Evolutionary conservation across 1,284 basidiomycete genomes (phyloP).

Genomic region (Tremellales sp.): DNA sequence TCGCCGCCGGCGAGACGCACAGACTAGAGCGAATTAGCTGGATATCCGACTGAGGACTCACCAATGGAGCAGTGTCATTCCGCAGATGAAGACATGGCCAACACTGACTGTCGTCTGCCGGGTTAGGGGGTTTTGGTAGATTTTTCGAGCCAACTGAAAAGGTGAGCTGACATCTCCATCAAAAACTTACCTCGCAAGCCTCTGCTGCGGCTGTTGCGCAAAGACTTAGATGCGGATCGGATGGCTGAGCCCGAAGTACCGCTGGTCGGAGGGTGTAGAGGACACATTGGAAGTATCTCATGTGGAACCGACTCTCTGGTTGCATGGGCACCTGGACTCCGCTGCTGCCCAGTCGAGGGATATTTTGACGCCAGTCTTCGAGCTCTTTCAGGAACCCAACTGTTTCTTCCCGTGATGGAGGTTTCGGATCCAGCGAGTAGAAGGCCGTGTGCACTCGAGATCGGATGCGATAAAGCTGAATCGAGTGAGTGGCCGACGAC

Average conservation of each 20-base stretch:
- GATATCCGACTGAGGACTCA: slow-evolving; percentile 1
- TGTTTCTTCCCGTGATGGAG: slow-evolving; percentile 7
- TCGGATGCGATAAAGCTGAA: slow-evolving; percentile 12
- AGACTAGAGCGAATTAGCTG: not conserved
- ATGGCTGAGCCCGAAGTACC: slow-evolving; percentile 7
- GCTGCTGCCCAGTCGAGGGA: slow-evolving; percentile 3
- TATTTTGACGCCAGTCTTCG: slow-evolving; percentile 14
- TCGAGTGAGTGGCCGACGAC: slow-evolving; percentile 16
- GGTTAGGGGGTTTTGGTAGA: slow-evolving; percentile 12
- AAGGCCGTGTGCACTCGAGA: slow-evolving; percentile 13
- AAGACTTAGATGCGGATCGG: slow-evolving; percentile 14
- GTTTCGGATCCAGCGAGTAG: slow-evolving; percentile 4
- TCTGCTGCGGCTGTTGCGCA: slow-evolving; percentile 21
- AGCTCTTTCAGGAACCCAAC: slow-evolving; percentile 14
- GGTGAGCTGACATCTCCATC: slow-evolving; percentile 1
- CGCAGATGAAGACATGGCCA: slow-evolving; percentile 17
- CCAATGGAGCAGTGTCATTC: slow-evolving; percentile 20
- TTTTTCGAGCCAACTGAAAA: slow-evolving; percentile 13
- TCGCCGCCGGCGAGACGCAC: slow-evolving; percentile 10
- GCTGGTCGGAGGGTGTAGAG: slow-evolving; percentile 14
- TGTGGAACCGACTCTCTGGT: slow-evolving; percentile 10
- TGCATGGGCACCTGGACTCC: slow-evolving; percentile 9
- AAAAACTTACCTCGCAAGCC: slow-evolving; percentile 17
- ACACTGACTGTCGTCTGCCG: slow-evolving; percentile 13
- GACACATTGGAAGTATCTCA: slow-evolving; percentile 19